phyloP scores from a whole-genome alignment of 345 rosid species.

The Moricandia arvensis region DNA sequence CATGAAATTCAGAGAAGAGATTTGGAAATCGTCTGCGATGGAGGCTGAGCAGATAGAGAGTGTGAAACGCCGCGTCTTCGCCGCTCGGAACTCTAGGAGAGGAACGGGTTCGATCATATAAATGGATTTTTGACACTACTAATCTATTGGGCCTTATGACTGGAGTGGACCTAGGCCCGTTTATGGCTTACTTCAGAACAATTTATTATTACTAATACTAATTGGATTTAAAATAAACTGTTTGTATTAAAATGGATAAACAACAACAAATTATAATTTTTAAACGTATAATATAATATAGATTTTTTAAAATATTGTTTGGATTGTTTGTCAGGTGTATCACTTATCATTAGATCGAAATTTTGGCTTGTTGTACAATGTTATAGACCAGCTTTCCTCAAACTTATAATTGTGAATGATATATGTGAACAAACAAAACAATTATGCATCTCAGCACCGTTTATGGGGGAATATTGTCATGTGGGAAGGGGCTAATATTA shows the following conservation, averaged over 20 bases:
- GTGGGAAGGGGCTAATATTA: no score
- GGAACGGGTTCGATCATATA: not conserved
- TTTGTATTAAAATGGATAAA: constrained; percentile 5
- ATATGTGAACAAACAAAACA: not conserved
- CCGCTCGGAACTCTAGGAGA: not conserved
- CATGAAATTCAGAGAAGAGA: not conserved
- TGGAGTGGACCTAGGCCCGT: not conserved
- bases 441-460: not conserved
- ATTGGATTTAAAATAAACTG: not conserved
- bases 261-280: not conserved
- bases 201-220: no score
- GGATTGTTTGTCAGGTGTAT: not conserved
- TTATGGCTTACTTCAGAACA: not conserved
- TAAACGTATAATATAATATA: not conserved
- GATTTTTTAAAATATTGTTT: not conserved
- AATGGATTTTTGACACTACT: not conserved
- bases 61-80: not conserved
- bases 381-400: not conserved
- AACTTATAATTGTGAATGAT: not conserved
- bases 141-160: not conserved
- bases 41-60: not conserved
- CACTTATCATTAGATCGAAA: not conserved
- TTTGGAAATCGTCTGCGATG: not conserved
- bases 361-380: not conserved
- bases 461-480: not conserved